Conservation (phyloP, 2,329 filamentous ascomycete species). For the Phialophora tarda region DNA sequence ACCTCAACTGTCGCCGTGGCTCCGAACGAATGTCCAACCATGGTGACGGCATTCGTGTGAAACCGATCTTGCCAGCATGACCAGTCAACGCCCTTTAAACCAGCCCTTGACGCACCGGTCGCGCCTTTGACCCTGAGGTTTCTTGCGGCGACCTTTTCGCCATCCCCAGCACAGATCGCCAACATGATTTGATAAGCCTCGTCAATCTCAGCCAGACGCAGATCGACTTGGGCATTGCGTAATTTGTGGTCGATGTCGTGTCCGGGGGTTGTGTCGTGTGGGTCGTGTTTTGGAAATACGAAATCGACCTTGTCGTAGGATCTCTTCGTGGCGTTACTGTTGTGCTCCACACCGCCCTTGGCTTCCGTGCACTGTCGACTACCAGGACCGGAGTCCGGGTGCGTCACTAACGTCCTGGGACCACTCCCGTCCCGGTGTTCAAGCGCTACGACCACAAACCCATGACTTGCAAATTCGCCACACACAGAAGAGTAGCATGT, state of each 20-base stretch:
- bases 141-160: slow-evolving; percentile 55
- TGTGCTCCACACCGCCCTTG: slow-evolving; percentile 46
- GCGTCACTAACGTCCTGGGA: slow-evolving; percentile 66
- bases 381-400: slow-evolving; percentile 49
- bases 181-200: slow-evolving; percentile 64
- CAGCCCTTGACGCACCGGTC: slow-evolving; percentile 63
- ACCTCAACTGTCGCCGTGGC: slow-evolving; percentile 68
- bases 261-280: slow-evolving; percentile 58
- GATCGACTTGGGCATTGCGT: slow-evolving; percentile 65
- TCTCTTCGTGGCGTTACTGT: slow-evolving; percentile 46
- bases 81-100: slow-evolving; percentile 64
- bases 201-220: slow-evolving; percentile 68
- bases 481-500: slow-evolving; percentile 68
- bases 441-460: slow-evolving; percentile 68
- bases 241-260: slow-evolving; percentile 66
- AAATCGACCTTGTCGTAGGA: slow-evolving; percentile 56
- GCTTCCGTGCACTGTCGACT: slow-evolving; percentile 41
- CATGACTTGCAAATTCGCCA: slow-evolving; percentile 69
- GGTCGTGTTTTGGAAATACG: slow-evolving; percentile 62
- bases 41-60: slow-evolving; percentile 62
- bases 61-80: slow-evolving; percentile 62
- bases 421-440: slow-evolving; percentile 71
- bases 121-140: slow-evolving; percentile 66
- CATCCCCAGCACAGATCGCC: slow-evolving; percentile 62
- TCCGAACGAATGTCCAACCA: slow-evolving; percentile 71